Evolutionary conservation across 805 yeast genomes (phyloP), one percentile per base, ranked within the genome.

Genomic region (Groenewaldozyma tartarivorans): DNA sequence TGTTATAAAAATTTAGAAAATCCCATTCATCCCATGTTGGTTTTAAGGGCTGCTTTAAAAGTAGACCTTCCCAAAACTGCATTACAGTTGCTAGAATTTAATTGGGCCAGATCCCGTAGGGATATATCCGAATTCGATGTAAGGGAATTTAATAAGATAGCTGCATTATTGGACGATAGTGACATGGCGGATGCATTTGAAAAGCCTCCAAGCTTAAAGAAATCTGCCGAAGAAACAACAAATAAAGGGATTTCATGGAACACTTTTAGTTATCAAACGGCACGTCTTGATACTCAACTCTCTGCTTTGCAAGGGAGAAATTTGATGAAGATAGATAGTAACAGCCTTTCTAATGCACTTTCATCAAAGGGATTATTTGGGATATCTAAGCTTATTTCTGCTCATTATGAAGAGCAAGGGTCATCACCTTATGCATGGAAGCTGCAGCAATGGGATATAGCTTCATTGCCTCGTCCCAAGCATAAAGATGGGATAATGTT

Each of bases 391-490:
- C 47, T 74, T n/a, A 57, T 69, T 5, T 20, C 38, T 15, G 42
- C 36, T 20, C 13, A 33, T 18, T 38, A 42, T 4, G 49, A 50
- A 7, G 39, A 46, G 1, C 55, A 52, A 18, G 56, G 57, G 19
- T 43, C 59, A 1, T 81, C 70, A 54, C 76, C 72, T 43, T 78
- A 86, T 75, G 73, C 78, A 1, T 80, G 95, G 86, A 81, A 81
- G 52, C 58, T 88, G 32, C 73, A 71, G 33, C 72, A 74, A 38
- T 88, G 96, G 96, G 81, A 80, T 40, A 45, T 82, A 1, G 84
- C 94, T 0, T 46, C 55, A 0, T 15, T 6, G 1, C 55, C 52
- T 2, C 48, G 44, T 0, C 54, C 70, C 0, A 38, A 40, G 0
- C 57, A 64, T 1, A 72, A 67, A 31, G 66, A 73, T 35, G 71